Percentiles rank a stretch among this genome's conserved stretches.
These are phyloP conservation scores for Alternaria ethzedia DNA, from an alignment of 2,329 filamentous ascomycete genomes.

Conservation along the genomic window DNA sequence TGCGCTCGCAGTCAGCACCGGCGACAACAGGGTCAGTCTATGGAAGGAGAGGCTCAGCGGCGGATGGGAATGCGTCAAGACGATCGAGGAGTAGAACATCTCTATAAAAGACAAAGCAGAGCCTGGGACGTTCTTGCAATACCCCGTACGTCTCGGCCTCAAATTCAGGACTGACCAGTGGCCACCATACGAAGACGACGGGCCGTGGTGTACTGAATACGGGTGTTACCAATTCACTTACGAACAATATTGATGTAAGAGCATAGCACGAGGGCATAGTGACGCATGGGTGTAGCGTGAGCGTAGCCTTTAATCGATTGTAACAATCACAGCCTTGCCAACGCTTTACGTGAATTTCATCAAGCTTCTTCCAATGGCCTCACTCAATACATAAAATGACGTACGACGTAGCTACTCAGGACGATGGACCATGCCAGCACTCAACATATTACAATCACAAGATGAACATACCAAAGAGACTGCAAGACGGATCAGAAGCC, in stretches of 20 bases:
- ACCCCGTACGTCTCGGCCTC: background rate
- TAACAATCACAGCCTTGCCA: background rate
- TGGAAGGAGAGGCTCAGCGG: constrained; percentile 99
- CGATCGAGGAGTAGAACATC: constrained; percentile 77
- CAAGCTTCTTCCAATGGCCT: background rate
- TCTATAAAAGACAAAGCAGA: background rate
- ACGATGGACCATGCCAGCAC: background rate
- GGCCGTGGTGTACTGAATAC: background rate
- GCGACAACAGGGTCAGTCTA: constrained; percentile 94
- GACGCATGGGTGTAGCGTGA: background rate
- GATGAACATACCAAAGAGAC: background rate
- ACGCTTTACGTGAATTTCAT: background rate
- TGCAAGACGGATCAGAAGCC: background rate
- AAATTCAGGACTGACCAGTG: background rate
- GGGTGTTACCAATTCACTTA: background rate
- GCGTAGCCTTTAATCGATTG: background rate
- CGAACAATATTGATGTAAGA: background rate
- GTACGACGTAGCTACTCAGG: background rate
- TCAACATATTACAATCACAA: background rate
- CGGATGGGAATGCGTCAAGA: constrained; percentile 97
- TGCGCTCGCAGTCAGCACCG: constrained; percentile 89
- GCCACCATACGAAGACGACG: background rate
- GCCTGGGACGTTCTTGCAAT: background rate
- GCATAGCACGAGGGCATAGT: background rate
- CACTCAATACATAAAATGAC: background rate